Evolutionary conservation across 2,329 filamentous ascomycete species (phyloP).

Genomic region (Fusarium camptoceras): DNA sequence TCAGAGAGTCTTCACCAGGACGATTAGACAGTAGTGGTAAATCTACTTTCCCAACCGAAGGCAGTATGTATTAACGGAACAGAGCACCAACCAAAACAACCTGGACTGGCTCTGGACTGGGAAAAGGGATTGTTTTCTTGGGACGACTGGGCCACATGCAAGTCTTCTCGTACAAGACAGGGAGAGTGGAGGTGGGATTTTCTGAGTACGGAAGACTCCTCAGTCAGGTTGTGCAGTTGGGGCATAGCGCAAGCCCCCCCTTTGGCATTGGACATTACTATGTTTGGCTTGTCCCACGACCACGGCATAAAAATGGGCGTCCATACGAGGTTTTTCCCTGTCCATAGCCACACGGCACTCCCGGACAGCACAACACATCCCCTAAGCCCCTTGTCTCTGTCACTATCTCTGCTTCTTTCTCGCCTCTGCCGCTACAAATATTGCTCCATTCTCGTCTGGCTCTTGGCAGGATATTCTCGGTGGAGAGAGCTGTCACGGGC

Average conservation of each 20-base stretch:
- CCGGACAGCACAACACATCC: conserved; percentile 19
- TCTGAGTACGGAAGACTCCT: conserved; percentile 24
- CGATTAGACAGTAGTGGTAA: conserved; percentile 38
- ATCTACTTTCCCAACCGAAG: conserved; percentile 25
- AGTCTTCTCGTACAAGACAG: conserved; percentile 25
- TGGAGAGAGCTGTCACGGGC: neutral
- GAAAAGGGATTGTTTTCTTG: conserved; percentile 51
- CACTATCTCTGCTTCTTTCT: neutral
- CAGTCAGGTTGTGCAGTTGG: conserved; percentile 24
- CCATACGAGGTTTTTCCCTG: conserved; percentile 41
- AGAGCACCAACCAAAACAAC: conserved; percentile 38
- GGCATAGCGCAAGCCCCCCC: conserved; percentile 31
- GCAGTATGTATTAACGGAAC: conserved; percentile 38
- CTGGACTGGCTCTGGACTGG: conserved; percentile 26
- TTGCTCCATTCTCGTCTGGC: conserved; percentile 12
- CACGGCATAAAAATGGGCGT: conserved; percentile 40
- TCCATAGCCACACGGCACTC: conserved; percentile 44
- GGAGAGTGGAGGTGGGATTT: conserved; percentile 30
- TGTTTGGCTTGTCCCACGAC: conserved; percentile 46
- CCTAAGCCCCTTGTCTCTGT: conserved; percentile 22
- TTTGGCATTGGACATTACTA: conserved; percentile 37
- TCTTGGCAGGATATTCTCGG: conserved; percentile 4
- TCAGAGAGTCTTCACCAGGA: conserved; percentile 38
- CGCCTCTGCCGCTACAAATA: neutral
- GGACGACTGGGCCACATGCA: conserved; percentile 39